Evolutionary conservation across 768 basidiomycete species (phyloP), one percentile per base, ranked within the genome.

Genomic region (Boletus tylopilopsis): DNA sequence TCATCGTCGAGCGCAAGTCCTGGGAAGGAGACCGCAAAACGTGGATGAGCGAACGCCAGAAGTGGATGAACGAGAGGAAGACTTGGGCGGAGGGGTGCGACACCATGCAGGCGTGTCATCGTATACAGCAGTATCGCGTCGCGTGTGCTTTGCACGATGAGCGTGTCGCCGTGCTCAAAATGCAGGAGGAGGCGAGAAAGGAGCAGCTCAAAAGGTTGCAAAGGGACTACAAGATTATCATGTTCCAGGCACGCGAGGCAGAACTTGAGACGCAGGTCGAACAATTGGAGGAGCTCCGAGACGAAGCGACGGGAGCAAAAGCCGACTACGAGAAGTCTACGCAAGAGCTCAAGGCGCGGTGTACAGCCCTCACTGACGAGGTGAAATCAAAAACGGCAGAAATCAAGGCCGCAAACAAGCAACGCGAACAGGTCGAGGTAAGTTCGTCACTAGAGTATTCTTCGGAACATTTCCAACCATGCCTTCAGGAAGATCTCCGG

Each of bases 81-180:
- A 71, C 79, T 43, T 87, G 85, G 85, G 75, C 73, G 11, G 76
- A 79, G 53, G 82, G 78, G 18, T 83, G 78, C 54, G 81, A 86
- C 46, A 73, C 78, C 13, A 68, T 90, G 21, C 76, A 87, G 55
- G 73, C 77, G 10, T 79, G 75, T 32, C 81, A 86, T 64, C 78
- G 81, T 5, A 77, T 87, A 51, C 78, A 78, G n/a, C 80, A 87
- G 57, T 75, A 82, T 43, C 74, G 76, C 41, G 72, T 81, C 24
- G 72, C 73, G 15, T 71, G 77, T 22, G 74, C 77, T 25, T 62
- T 87, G 39, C 79, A 85, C 55, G 71, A 71, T 43, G 82, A 81
- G 59, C 76, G 77, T 44, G 57, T 69, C 35, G 68, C 69, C n/a
- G 66, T 77, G 8, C 64, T 84, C 33, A 76, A 75, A 42, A 78